Base-by-base conservation (phyloP, 106 monocot genomes). In the Dactylorhiza incarnata region DNA sequence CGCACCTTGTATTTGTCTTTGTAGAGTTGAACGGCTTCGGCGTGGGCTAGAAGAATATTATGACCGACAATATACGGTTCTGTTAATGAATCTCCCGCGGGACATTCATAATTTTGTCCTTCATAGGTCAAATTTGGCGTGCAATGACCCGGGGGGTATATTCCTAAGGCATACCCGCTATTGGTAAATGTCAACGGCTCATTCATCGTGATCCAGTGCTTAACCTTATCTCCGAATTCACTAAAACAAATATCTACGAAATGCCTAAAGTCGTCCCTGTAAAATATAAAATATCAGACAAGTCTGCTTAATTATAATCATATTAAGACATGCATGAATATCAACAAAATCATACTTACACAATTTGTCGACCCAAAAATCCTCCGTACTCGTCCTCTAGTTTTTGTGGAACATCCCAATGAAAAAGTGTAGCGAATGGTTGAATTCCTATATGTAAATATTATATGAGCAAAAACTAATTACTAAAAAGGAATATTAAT, bases 371-470 rank as follows among this genome's bases (percentile, higher is more conserved):
- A 53, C 77, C 79, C 15, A 86, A 63, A 15, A 86, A 89, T 9
- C 89, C 84, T 45, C 70, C 76, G 61, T 89, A 89, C 20, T 55
- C 45, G 25, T 79, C 76, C 72, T 89, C 89, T 19, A 86, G 71
- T 9, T 17, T 79, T 80, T 89, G 84, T 5, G 89, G 89, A 10
- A 53, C 20, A 59, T 89, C 86, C 78, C 76, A 89, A 49, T 89
- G 89, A 63, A 86, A 84, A 23, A 89, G 26, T 26, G 86, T 86
- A 45, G 82, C 86, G 15, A 76, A 81, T 19, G 89, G 89, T 59
- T 84, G 49, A 24, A 86, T 45, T 15, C 83, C 86, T 89, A 58
- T 22, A 58, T 16, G 62, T 0, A 46, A 15, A 19, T 29, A 48
- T 49, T 14, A 0, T 14, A 0, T 26, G 4, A 16, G 23, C 2